Conservation (phyloP, 495 filamentous ascomycete species). For the Penicillium psychrofluorescens region DNA sequence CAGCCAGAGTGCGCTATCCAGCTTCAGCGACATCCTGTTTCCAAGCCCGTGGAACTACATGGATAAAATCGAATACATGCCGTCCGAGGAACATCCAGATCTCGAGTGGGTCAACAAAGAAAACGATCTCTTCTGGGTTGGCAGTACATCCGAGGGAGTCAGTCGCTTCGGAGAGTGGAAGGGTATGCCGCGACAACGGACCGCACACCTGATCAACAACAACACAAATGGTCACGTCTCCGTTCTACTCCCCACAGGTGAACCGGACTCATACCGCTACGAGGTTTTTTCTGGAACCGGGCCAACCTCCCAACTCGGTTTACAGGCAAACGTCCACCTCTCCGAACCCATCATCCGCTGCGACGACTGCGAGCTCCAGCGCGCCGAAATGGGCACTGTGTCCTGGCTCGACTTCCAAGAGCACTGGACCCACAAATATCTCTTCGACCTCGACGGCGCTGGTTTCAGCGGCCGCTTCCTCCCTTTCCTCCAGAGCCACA, state of each 20-base stretch:
- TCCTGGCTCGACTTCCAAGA: conserved; percentile 42
- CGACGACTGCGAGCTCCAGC: conserved; percentile 46
- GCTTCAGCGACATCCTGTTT: conserved; percentile 43
- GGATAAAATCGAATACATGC: conserved; percentile 38
- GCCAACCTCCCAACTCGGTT: conserved; percentile 18
- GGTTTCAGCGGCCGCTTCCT: conserved; percentile 59
- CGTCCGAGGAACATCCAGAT: conserved; percentile 31
- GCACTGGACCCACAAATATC: conserved; percentile 58
- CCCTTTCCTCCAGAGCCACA: conserved; percentile 53
- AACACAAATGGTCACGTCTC: conserved; percentile 36
- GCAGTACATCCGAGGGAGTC: conserved; percentile 51
- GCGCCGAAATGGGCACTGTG: conserved; percentile 41
- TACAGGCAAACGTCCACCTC: conserved; percentile 37
- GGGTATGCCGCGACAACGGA: conserved; percentile 52
- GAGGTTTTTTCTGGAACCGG: conserved; percentile 27
- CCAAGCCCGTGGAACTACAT: conserved; percentile 45
- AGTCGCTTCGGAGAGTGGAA: conserved; percentile 46
- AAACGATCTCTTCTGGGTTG: conserved; percentile 46
- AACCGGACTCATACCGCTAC: conserved; percentile 24
- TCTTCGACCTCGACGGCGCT: conserved; percentile 64
- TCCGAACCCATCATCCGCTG: conserved; percentile 48
- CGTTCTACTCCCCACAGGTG: conserved; percentile 28
- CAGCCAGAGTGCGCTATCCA: conserved; percentile 60
- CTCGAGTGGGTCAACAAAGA: conserved; percentile 31
- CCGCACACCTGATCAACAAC: conserved; percentile 49